Base-by-base conservation (phyloP, 805 yeast genomes). In the Limtongia smithiae region DNA sequence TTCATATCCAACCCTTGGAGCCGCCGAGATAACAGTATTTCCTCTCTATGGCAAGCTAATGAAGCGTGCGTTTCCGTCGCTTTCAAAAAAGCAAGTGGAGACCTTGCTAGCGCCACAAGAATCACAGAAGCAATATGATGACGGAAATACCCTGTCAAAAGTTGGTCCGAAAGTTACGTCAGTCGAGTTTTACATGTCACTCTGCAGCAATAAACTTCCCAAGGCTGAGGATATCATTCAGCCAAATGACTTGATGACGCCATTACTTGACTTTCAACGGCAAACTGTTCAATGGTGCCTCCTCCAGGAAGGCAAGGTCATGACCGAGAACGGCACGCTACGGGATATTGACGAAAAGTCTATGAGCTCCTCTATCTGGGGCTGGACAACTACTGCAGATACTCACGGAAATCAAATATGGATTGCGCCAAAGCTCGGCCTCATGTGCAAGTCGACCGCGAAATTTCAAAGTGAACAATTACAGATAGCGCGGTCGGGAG, bases 281-380 rank as follows among this genome's bases (percentile, higher is more conserved):
- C 68, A 66, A 25, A 58, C 73, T 1, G 67, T 70, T 2, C 39
- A 58, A 12, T 70, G 74, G 73, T 58, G 64, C 9, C 48, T 70
- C n/a, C 46, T 57, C 1, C 49, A 59, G 31, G 74, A 70, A 49
- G 71, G 73, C 12, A 66, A 59, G 43, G 51, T 55, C 2, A 27
- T 43, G 12, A 32, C 9, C 1, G 54, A 39, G 3, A 24, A n/a
- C 3, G 48, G 42, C 3, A 18, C 24, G 3, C 53, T 68, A 1
- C 54, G 39, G 2, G 62, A 56, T 18, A 35, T 62, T 5, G 62
- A 59, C 31, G 45, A 46, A 14, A 40, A 51, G 18, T 57, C 57
- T 5, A 57, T 66, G 6, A 39, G 60, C 3, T 44, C 38, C 21
- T 50, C 48, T 4, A 49, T 53, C 1, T 41, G 52, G 51, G 59